phyloP scores from a whole-genome alignment of 2,329 filamentous ascomycete genomes.

The Alternaria burnsii region DNA sequence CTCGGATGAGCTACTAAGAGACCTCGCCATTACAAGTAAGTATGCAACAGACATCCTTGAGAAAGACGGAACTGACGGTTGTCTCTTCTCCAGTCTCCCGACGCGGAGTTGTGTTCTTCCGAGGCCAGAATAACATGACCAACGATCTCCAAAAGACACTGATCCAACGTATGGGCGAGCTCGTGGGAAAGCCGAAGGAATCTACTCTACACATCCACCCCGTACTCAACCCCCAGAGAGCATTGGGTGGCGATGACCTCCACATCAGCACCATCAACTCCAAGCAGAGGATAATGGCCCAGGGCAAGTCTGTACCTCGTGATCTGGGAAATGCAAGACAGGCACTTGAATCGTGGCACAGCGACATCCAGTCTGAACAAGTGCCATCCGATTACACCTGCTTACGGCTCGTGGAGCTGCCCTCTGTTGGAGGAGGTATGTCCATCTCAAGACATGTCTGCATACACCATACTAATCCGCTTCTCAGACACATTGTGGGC shows the following conservation, averaged over 20 bases:
- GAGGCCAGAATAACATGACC: conserved; percentile 7
- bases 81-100: not conserved
- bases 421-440: conserved; percentile 8
- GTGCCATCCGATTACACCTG: conserved; percentile 16
- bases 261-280: conserved; percentile 15
- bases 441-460: not conserved
- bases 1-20: conserved; percentile 11
- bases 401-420: conserved; percentile 4
- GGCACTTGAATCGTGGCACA: conserved; percentile 11
- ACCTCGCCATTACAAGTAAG: conserved; percentile 12
- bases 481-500: conserved; percentile 10
- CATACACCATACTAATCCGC: not conserved
- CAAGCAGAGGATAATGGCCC: conserved; percentile 6
- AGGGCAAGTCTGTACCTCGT: conserved; percentile 10
- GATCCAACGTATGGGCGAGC: conserved; percentile 13
- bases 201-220: conserved; percentile 11
- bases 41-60: not conserved
- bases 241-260: conserved; percentile 10
- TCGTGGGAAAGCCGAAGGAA: conserved; percentile 9
- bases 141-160: conserved; percentile 12
- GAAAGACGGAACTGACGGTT: not conserved
- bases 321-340: conserved; percentile 9
- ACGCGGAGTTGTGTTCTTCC: conserved; percentile 13
- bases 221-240: conserved; percentile 7
- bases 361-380: conserved; percentile 11